Percentiles rank a stretch among this genome's conserved stretches.
Evolutionary conservation across 2,329 filamentous ascomycete species (phyloP).

Genomic region (Hypoxylon sp.): DNA sequence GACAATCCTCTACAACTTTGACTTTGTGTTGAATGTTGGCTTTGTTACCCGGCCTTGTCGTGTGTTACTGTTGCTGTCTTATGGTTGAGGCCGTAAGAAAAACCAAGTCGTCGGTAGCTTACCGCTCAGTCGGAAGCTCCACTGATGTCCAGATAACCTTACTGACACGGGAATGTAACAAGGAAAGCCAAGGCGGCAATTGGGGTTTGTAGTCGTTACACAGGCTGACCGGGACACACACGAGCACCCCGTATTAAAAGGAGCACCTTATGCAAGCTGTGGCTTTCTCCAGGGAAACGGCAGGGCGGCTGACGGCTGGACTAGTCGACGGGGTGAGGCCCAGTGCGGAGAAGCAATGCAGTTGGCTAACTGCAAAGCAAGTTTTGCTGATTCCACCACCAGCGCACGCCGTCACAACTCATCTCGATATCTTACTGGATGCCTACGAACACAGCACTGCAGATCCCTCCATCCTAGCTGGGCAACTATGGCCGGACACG

Average conservation of each 20-base stretch:
- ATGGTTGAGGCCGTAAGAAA: constrained; percentile 18
- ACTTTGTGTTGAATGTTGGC: constrained; percentile 21
- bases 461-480: constrained; percentile 42
- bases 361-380: constrained; percentile 39
- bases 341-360: constrained; percentile 35
- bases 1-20: constrained; percentile 27
- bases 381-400: constrained; percentile 39
- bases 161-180: constrained; percentile 12
- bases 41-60: constrained; percentile 31
- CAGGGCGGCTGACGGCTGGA: constrained; percentile 20
- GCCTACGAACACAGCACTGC: constrained; percentile 40
- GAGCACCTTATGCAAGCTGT: constrained; percentile 26
- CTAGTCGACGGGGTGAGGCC: constrained; percentile 20
- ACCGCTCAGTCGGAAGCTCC: constrained; percentile 21
- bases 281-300: constrained; percentile 18
- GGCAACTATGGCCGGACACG: constrained; percentile 44
- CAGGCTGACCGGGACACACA: constrained; percentile 8
- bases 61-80: constrained; percentile 23
- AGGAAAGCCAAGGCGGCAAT: constrained; percentile 24
- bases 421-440: constrained; percentile 34
- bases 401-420: constrained; percentile 36
- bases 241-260: constrained; percentile 24
- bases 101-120: constrained; percentile 33
- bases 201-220: constrained; percentile 14
- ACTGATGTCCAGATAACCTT: constrained; percentile 7